These are phyloP conservation scores for Shiraia bambusicola DNA, from an alignment of 2,329 filamentous ascomycete species.

Conservation along the genomic window DNA sequence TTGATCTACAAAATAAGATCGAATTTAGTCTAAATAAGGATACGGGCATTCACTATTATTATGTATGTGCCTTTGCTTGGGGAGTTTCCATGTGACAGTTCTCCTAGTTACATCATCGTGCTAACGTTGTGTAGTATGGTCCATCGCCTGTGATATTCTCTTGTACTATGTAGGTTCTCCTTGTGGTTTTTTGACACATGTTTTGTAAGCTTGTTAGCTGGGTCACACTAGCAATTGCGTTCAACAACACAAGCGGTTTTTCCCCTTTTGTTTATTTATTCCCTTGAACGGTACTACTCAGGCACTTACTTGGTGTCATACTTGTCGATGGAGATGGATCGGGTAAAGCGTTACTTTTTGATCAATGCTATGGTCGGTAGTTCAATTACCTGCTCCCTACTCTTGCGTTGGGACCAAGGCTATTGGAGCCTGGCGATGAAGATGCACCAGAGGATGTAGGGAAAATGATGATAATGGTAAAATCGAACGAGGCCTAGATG, in stretches of 20 bases:
- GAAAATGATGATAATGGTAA: constrained; percentile 18
- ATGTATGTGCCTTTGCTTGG: constrained; percentile 51
- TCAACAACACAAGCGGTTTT: constrained; percentile 61
- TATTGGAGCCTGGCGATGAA: constrained; percentile 54
- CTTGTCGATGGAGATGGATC: constrained; percentile 52
- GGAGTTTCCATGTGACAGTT: constrained; percentile 22
- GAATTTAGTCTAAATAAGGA: constrained; percentile 52
- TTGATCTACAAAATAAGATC: constrained; percentile 56
- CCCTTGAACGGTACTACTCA: constrained; percentile 58
- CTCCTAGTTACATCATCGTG: neutral
- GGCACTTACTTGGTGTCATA: constrained; percentile 56
- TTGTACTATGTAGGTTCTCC: constrained; percentile 56
- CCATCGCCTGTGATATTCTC: constrained; percentile 51
- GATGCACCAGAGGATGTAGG: constrained; percentile 41
- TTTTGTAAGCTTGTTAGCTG: constrained; percentile 55
- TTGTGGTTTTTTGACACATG: constrained; percentile 46
- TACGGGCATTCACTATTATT: constrained; percentile 52
- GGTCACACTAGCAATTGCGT: constrained; percentile 56
- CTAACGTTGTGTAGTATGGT: constrained; percentile 49
- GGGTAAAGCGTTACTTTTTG: constrained; percentile 66
- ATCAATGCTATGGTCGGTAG: constrained; percentile 66
- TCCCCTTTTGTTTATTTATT: constrained; percentile 55
- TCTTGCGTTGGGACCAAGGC: constrained; percentile 62
- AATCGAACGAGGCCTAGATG: constrained; percentile 27
- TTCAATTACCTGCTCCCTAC: too few relatives aligned